Conservation (phyloP, 2,329 filamentous ascomycete genomes). For the Colletotrichum tabaci region DNA sequence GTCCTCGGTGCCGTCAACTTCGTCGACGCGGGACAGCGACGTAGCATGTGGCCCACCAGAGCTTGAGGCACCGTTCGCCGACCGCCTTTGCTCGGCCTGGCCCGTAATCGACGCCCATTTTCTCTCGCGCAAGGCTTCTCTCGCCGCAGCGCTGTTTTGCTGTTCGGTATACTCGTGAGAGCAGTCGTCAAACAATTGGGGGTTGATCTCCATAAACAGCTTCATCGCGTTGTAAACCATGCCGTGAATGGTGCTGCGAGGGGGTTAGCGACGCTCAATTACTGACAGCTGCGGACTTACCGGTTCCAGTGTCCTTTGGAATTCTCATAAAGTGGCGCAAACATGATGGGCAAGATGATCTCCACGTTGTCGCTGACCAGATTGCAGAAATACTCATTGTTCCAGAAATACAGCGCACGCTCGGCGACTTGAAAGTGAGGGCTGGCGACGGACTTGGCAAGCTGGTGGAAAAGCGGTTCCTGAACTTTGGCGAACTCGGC, state of each 20-base stretch:
- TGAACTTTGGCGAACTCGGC: conserved; percentile 99
- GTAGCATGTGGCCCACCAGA: conserved; percentile 56
- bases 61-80: conserved; percentile 54
- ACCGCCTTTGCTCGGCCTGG: conserved; percentile 80
- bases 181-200: conserved; percentile 97
- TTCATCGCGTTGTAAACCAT: conserved; percentile 99
- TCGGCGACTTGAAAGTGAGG: conserved; percentile 99
- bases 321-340: conserved; percentile 97
- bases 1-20: conserved; percentile 86
- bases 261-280: conserved; percentile 49
- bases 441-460: conserved; percentile 97
- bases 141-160: conserved; percentile 90
- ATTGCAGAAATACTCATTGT: conserved; percentile 99
- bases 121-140: conserved; percentile 84
- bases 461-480: conserved; percentile 95
- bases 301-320: conserved; percentile 99
- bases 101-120: conserved; percentile 92
- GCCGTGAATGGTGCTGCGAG: conserved; percentile 90
- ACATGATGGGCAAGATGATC: conserved; percentile 99
- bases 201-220: conserved; percentile 99
- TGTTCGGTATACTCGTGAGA: conserved; percentile 98
- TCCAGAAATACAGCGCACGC: conserved; percentile 98
- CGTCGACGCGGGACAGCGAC: conserved; percentile 73
- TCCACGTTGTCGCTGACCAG: conserved; percentile 99
- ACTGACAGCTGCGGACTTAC: conserved; percentile 64